Evolutionary conservation across 768 basidiomycete genomes (phyloP), one percentile per base, ranked within the genome.

Genomic region (Saitozyma sp.): DNA sequence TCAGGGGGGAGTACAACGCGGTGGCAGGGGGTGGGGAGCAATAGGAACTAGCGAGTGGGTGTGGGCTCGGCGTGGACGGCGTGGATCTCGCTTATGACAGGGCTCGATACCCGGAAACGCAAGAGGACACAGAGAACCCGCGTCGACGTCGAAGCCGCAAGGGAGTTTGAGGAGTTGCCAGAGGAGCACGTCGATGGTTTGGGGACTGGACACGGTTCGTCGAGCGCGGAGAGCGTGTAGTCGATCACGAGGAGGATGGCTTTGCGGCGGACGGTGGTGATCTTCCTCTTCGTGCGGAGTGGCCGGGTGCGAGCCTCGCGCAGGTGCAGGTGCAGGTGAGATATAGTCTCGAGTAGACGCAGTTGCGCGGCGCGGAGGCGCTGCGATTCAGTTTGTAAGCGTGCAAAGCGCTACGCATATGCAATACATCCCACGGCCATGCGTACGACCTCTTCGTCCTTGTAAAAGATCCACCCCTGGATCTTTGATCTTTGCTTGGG

Each of bases 31-130:
- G 20, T 14, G 55, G 58, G 0, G 68, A 67, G n/a, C 68, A 74
- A 73, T 77, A 75, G 71, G 75, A 73, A 75, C 73, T 74, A 63
- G 75, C 71, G 75, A 74, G 75, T 77, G 59, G 66, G 75, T 70
- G 13, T 20, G 13, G 20, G 9, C 39, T 14, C 42, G 38, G 2
- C 14, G 8, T 38, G 37, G 4, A 8, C 14, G 11, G 17, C n/a
- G 40, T 41, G n/a, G 43, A 5, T 11, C 54, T 37, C 41, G 39
- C 14, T 39, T 45, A 38, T 64, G 62, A 54, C 43, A 68, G 71
- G 68, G 54, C 71, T 68, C 66, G 61, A 68, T 52, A 51, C 61
- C 51, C 49, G 62, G 29, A n/a, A 48, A 54, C 29, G 41, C 38
- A 58, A 38, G 39, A 41, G 20, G 3, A 4, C 2, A 13, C 29